Base-by-base conservation (phyloP, 768 basidiomycete species). In the Daedaleopsis nitida region DNA sequence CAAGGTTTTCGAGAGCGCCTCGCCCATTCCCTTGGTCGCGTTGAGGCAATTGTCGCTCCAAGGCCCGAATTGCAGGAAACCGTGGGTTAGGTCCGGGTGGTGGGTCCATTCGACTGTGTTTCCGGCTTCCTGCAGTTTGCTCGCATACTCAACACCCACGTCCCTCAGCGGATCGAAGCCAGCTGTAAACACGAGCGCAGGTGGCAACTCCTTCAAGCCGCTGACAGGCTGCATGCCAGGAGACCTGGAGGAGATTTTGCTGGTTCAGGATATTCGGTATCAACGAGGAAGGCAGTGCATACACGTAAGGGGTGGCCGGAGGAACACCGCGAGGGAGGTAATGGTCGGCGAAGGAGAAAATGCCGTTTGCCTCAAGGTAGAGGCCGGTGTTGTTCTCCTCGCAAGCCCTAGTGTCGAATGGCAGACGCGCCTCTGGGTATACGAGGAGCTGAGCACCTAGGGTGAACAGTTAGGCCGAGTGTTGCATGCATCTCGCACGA, bases 281-380 rank as follows among this genome's bases (percentile, higher is more conserved):
- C 14, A 1, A 19, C 13, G 9, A 45, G 11, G 8, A 8, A 16
- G 44, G 12, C 16, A 39, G 21, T 19, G 19, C 43, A 34, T 32
- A 52, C 57, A 58, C 57, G 57, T 58, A 58, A 5, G 23, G 49
- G 10, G 48, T 52, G 12, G 57, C 48, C 10, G 57, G 38, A 14
- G 43, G 52, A 35, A 42, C 54, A 21, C 59, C 59, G 8, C 57
- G 59, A 35, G 60, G 64, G 11, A 65, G 47, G 35, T 55, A 55
- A 23, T 61, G 52, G 34, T 58, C 56, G 1, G 64, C 59, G 24
- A 58, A 61, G 12, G 49, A 42, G 60, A 65, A 54, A 9, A 60
- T 47, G n/a, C 55, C 58, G 24, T 64, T 56, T 5, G 44, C 49
- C 27, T 61, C 64, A 17, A 65, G 64, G 38, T 61, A 65, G 48